Conservation (phyloP, 345 rosid species). For the Tarenaya hassleriana region DNA sequence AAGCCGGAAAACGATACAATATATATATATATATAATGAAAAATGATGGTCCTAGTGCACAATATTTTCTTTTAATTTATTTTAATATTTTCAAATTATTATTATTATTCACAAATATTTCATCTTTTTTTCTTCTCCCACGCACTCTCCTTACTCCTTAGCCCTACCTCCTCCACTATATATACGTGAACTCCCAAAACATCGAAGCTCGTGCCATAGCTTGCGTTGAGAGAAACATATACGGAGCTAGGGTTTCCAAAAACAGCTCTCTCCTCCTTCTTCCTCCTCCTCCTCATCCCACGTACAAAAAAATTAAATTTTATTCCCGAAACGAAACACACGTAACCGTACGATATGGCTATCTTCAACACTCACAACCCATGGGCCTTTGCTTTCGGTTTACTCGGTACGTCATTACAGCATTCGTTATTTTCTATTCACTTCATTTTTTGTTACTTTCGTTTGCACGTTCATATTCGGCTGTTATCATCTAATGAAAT, state of each 20-base stretch:
- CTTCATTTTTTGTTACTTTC: neutral
- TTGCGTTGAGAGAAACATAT: constrained; percentile 21
- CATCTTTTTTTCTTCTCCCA: constrained; percentile 8
- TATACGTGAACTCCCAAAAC: constrained; percentile 13
- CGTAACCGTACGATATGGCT: no score
- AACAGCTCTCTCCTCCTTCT: constrained; percentile 13
- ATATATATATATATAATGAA: constrained; percentile 9
- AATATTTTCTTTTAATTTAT: no score
- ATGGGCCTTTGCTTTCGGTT: constrained; percentile 33
- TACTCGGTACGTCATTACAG: constrained; percentile 23
- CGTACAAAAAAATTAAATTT: neutral
- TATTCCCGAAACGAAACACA: neutral
- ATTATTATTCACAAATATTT: constrained; percentile 6
- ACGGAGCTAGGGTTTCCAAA: constrained; percentile 9
- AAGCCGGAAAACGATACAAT: no score
- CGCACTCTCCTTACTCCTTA: constrained; percentile 7
- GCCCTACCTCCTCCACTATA: constrained; percentile 22
- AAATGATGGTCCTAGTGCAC: constrained; percentile 10
- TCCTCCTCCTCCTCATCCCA: no score
- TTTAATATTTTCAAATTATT: neutral
- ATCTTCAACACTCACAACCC: constrained; percentile 28
- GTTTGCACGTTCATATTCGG: neutral
- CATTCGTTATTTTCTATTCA: neutral
- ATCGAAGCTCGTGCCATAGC: constrained; percentile 30
- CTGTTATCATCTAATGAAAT: no score